Evolutionary conservation across 2,329 filamentous ascomycete species (phyloP), one percentile per base, ranked within the genome.

Genomic region (Penicillium sp.): DNA sequence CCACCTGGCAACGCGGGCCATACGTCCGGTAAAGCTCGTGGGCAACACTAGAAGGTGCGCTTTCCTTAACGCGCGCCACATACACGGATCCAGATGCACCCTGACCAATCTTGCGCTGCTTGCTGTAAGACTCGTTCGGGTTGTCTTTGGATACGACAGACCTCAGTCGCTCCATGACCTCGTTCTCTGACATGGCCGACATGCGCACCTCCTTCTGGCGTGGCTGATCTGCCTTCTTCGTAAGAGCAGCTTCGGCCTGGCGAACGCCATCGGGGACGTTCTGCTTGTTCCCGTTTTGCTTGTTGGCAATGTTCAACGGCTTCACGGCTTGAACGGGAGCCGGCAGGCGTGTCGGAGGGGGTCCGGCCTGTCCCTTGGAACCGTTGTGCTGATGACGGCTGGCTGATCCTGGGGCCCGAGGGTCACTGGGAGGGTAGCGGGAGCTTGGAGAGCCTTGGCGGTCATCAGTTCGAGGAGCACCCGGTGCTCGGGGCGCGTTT

Each of bases 51-150:
- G 92, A 95, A n/a, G 86, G 83, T 2, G 93, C 90, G 55, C 84
- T 87, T 70, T 96, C 90, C 74, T 94, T 94, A 61, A 99, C 90
- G 71, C 95, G 94, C 61, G 94, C 94, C 60, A 99, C 93, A 70
- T 99, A 99, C 46, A 99, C 94, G 22, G 93, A 97, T 56, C 94
- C 94, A 60, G 94, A 99, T 54, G 94, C 94, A 76, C 94, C 94
- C 74, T 99, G 94, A 20, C 94, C 94, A 74, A 99, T 97, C 83
- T 99, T 99, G 84, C 97, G 97, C 78, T 97, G 94, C 80, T 99
- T 99, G 69, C 92, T 93, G 79, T 99, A 99, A 24, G 92, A 96
- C 63, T 96, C 81, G 67, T 95, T 89, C 51, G 94, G 94, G 70
- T 96, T 92, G 58, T 96, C 92, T 74, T 96, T 95, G 60, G 92